Conservation (phyloP, 75 land plant genomes). For the Cupressus sempervirens region DNA sequence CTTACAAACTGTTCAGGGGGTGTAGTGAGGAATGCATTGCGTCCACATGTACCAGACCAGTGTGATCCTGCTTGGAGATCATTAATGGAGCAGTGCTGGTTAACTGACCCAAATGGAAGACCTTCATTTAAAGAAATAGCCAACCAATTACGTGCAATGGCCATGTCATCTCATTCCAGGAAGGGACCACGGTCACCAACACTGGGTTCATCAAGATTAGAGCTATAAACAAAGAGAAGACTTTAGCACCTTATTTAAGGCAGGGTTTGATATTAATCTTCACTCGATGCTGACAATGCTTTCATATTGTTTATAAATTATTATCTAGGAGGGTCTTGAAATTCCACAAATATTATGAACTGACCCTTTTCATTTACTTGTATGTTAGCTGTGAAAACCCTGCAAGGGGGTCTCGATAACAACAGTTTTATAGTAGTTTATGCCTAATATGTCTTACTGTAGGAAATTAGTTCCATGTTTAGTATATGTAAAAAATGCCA, state of each 20-base stretch:
- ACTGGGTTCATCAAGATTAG: slow-evolving; percentile 3
- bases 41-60: slow-evolving; percentile 56
- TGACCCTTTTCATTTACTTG: neutral
- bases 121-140: slow-evolving; percentile 69
- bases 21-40: slow-evolving; percentile 62
- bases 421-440: neutral
- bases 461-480: neutral
- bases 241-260: neutral
- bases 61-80: slow-evolving; percentile 70
- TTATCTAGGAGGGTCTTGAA: neutral
- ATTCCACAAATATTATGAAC: neutral
- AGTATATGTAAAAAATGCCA: neutral
- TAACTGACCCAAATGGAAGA: slow-evolving; percentile 64
- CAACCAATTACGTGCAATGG: slow-evolving; percentile 42
- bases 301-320: neutral
- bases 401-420: neutral
- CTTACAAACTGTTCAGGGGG: slow-evolving; percentile 43
- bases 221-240: neutral
- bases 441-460: neutral
- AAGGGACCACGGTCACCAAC: slow-evolving; percentile 23
- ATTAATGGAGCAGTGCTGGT: slow-evolving; percentile 83
- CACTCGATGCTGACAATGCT: neutral
- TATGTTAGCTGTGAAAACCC: neutral
- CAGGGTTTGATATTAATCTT: neutral
- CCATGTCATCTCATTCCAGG: slow-evolving; percentile 31